Base-by-base conservation (phyloP, 495 filamentous ascomycete genomes). In the Entonaema liquescens region DNA sequence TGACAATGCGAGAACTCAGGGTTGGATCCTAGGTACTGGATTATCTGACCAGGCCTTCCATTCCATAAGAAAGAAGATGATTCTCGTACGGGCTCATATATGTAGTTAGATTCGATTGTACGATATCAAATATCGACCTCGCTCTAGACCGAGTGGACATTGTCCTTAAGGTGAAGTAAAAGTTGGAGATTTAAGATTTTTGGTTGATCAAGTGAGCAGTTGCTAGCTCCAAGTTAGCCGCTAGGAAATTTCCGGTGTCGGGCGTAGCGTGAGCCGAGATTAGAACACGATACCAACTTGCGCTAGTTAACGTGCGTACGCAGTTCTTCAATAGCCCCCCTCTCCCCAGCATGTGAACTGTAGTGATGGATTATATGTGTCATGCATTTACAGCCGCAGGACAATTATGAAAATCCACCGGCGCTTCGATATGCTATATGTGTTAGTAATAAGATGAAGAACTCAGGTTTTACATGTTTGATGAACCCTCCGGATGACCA, bases 181-280 rank as follows among this genome's bases (percentile, higher is more conserved):
- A 13, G 49, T 9, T 62, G 19, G 29, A 29, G 33, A 57, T 7
- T 23, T 23, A 17, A 17, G 33, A 57, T 36, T 57, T 57, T 57
- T 57, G 61, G 40, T 60, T 58, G 63, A 59, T 70, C 67, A 61
- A 64, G 17, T 52, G 67, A 70, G 61, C 35, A 61, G 31, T 47
- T 28, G 17, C 23, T 53, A 53, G 49, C 49, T 53, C 49, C 25
- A 52, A 29, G 26, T 29, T 53, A 15, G 23, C 23, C 38, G 47
- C 15, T 31, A 35, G 40, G 25, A 47, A 68, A 73, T 73, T 73
- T 73, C 70, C 70, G 70, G 70, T 73, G 65, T 73, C 70, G 70
- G 70, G 62, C 61, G 53, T 69, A 61, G 65, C 65, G 65, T 61
- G 60, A 65, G 28, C 65, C 69, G 59, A 68, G 53, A 69, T 69